Evolutionary conservation across 2,329 filamentous ascomycete species (phyloP).

Genomic region (Aspergillus japonicus): DNA sequence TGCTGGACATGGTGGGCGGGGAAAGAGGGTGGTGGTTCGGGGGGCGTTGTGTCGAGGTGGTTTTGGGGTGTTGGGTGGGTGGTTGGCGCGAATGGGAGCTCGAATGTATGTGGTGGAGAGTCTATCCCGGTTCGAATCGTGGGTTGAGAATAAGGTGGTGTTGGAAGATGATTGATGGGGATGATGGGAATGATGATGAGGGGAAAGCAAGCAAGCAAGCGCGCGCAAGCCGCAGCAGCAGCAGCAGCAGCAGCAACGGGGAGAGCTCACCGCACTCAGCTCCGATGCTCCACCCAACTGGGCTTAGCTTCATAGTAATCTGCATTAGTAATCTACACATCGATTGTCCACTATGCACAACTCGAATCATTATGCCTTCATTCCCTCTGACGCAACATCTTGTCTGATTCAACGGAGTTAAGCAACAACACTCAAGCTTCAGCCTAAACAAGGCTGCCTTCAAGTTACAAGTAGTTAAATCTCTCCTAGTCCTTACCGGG

Average conservation of each 20-base stretch:
- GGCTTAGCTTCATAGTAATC: background rate
- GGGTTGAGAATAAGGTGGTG: no score
- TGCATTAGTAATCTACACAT: background rate
- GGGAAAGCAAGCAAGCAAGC: background rate
- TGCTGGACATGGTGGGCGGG: slow-evolving; percentile 48
- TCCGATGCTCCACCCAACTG: background rate
- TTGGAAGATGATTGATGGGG: background rate
- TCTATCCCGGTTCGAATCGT: no score
- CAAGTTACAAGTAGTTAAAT: background rate
- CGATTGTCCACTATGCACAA: background rate
- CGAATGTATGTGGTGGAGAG: background rate
- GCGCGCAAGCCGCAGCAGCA: background rate
- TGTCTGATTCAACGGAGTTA: background rate
- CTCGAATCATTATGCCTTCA: no score
- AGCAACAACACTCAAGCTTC: background rate
- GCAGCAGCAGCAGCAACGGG: background rate
- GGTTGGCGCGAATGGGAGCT: slow-evolving; percentile 3
- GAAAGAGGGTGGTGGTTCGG: background rate
- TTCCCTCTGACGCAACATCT: background rate
- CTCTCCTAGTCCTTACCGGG: no score
- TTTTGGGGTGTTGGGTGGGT: background rate
- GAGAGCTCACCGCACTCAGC: background rate
- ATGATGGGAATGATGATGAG: background rate
- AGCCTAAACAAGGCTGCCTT: background rate
- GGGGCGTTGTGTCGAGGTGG: slow-evolving; percentile 1